A percentile compares a stretch with the other conserved stretches of the same genome.
phyloP scores from a whole-genome alignment of 1,284 basidiomycete genomes.

The Cutaneotrichosporon sp. region DNA sequence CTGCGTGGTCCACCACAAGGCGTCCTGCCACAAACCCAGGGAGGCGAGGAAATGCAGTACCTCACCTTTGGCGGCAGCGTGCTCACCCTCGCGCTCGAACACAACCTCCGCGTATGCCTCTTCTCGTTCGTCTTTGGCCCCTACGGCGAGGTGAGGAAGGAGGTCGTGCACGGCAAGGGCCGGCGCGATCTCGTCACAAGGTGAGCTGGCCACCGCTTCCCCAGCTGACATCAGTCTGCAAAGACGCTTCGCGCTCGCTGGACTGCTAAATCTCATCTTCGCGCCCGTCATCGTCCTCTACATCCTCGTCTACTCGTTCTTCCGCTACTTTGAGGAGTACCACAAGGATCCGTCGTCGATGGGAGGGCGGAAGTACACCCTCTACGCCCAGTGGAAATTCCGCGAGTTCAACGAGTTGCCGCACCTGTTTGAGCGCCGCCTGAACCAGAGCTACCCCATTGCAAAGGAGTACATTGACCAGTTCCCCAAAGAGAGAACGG shows the following conservation, averaged over 20 bases:
- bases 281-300: conserved; percentile 98
- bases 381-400: conserved; percentile 96
- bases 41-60: conserved; percentile 22
- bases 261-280: conserved; percentile 86
- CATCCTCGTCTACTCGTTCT: conserved; percentile 95
- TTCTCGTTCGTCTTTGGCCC: conserved; percentile 89
- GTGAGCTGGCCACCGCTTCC: conserved; percentile 52
- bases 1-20: conserved; percentile 24
- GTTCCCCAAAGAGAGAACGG: conserved; percentile 90
- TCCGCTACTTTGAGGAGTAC: conserved; percentile 99
- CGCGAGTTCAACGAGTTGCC: conserved; percentile 98
- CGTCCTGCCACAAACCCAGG: conserved; percentile 21
- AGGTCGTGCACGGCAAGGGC: conserved; percentile 81
- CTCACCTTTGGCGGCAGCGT: conserved; percentile 44
- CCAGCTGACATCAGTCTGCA: conserved; percentile 56
- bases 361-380: conserved; percentile 85
- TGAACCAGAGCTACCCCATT: conserved; percentile 79
- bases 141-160: conserved; percentile 78
- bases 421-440: conserved; percentile 78
- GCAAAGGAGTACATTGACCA: conserved; percentile 95
- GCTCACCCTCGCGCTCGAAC: conserved; percentile 85
- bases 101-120: conserved; percentile 92
- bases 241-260: conserved; percentile 91
- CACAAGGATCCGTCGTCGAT: conserved; percentile 96
- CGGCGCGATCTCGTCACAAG: conserved; percentile 71